Base-by-base conservation (phyloP, 257 asterid species). In the Solanum medicagineum region DNA sequence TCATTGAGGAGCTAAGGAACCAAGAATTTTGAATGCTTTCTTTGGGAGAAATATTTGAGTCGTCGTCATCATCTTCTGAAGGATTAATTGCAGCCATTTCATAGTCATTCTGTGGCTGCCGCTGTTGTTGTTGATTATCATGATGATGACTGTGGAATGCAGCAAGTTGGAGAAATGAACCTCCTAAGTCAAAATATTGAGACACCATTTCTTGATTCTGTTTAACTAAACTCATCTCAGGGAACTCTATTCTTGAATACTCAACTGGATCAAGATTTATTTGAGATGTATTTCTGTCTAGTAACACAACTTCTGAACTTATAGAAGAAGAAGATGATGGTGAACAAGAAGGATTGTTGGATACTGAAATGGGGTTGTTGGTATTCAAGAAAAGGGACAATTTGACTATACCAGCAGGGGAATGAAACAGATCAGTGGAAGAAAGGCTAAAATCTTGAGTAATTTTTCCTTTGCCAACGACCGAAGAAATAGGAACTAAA, bases 391-490 rank as follows among this genome's bases (percentile, higher is more conserved):
- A 53, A 53, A 79, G 83, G 22, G 94, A 90, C n/a, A 94, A 53
- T 56, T 88, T 91, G 56, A 94, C 90, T 4, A 93, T 91, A 63
- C 97, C 96, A 68, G 96, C 97, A 9, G 96, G 95, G 8, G 96
- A 91, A 81, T 91, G 95, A 53, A 92, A 90, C 86, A 94, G 63
- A 80, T 94, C 98, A 29, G 95, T 94, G 3, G 98, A 91, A 22
- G 97, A 90, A 47, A 94, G 93, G 63, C 87, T 77, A 71, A 89
- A 93, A 54, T 91, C 93, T 75, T 89, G 93, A 17, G 94, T 88
- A 6, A 88, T 71, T 84, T 89, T 93, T 6, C 89, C 94, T 87
- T 92, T 90, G 6, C 87, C 92, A 36, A 60, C 68, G 40, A 94
- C 77, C 3, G 91, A 88, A 65, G 95, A 89, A 66, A 94, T 75